Evolutionary conservation across 495 filamentous ascomycete species (phyloP).

Genomic region (Neurospora sp.): DNA sequence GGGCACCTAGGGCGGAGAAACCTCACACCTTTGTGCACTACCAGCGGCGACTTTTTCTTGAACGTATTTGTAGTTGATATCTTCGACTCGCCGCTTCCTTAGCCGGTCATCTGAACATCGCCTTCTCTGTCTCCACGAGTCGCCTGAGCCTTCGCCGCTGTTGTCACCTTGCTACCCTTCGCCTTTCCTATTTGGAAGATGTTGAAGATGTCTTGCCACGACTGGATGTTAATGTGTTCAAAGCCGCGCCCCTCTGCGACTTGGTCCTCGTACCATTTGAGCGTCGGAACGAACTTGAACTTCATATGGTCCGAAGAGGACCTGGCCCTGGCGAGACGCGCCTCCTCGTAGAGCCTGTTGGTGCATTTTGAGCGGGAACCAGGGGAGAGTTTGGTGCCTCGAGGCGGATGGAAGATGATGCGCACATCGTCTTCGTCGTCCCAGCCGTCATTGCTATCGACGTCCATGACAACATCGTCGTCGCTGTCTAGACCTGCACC

Average conservation of each 20-base stretch:
- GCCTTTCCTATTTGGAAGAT: slow-evolving; percentile 12
- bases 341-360: slow-evolving; percentile 32
- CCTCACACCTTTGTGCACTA: background rate
- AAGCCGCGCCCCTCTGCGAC: slow-evolving; percentile 27
- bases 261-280: slow-evolving; percentile 36
- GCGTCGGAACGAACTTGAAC: slow-evolving; percentile 30
- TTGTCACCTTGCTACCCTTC: background rate
- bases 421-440: slow-evolving; percentile 16
- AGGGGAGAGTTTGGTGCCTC: slow-evolving; percentile 9
- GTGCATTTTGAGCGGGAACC: slow-evolving; percentile 20
- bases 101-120: background rate
- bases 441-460: background rate
- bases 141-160: background rate
- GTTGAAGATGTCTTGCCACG: slow-evolving; percentile 25
- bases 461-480: slow-evolving; percentile 11
- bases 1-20: background rate
- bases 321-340: slow-evolving; percentile 15
- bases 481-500: background rate
- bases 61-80: background rate
- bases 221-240: slow-evolving; percentile 29
- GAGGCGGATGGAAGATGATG: slow-evolving; percentile 35
- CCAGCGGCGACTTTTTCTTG: background rate
- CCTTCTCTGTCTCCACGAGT: background rate
- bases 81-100: background rate
- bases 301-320: slow-evolving; percentile 14